phyloP scores from a whole-genome alignment of 2,329 filamentous ascomycete species.

The Phialocephala sp. region DNA sequence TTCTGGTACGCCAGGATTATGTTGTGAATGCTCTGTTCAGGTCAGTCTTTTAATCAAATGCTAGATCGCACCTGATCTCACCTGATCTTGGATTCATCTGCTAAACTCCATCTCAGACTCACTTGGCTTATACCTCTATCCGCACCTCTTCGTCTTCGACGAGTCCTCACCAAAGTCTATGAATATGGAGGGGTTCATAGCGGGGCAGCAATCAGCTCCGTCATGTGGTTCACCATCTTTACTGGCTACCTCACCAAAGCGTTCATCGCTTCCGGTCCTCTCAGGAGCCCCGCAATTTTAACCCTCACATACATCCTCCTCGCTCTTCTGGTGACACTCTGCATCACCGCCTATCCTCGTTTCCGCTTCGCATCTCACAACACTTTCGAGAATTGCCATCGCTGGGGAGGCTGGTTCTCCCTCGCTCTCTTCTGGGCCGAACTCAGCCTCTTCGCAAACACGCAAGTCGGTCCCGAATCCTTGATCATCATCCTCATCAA shows the following conservation, averaged over 20 bases:
- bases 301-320: conserved; percentile 43
- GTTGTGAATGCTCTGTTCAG: conserved; percentile 58
- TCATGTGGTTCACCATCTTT: conserved; percentile 53
- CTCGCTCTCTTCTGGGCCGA: conserved; percentile 58
- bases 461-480: conserved; percentile 14
- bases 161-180: conserved; percentile 55
- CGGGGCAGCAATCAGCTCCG: conserved; percentile 53
- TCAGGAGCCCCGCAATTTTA: conserved; percentile 22
- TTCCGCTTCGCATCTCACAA: conserved; percentile 58
- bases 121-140: conserved; percentile 52
- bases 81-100: not conserved
- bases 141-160: conserved; percentile 53
- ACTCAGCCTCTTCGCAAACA: conserved; percentile 46
- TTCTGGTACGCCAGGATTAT: conserved; percentile 58
- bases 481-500: conserved; percentile 19
- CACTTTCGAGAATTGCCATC: conserved; percentile 60
- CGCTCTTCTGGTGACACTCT: conserved; percentile 51
- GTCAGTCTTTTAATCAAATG: conserved; percentile 10
- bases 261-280: conserved; percentile 10
- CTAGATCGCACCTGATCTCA: not conserved
- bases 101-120: conserved; percentile 34
- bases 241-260: conserved; percentile 36
- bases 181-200: conserved; percentile 59
- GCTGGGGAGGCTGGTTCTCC: conserved; percentile 60
- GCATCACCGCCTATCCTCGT: conserved; percentile 55